Base-by-base conservation (phyloP, 1,284 basidiomycete species). In the Boletus smithii region DNA sequence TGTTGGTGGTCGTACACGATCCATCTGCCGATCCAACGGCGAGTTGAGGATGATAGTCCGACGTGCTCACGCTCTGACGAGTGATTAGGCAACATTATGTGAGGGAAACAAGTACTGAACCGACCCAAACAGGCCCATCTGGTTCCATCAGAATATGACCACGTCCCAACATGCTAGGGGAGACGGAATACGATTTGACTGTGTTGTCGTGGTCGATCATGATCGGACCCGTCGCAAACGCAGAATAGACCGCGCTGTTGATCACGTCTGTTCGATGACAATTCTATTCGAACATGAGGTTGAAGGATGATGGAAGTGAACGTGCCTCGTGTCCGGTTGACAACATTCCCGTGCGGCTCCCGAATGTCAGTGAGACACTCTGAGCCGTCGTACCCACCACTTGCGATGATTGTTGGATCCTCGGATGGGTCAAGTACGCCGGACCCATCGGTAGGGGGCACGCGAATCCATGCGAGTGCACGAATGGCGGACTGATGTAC, bases 11-110 rank as follows among this genome's bases (percentile, higher is more conserved):
- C 27, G 72, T 72, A 60, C 76, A 88, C 1, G 81, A 75, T 1
- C 95, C 95, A 66, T 97, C 93, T 1, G 89, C 81, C 3, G 84
- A 83, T 5, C 84, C 88, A 6, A 87, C 77, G 0, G 87, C 88
- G 9, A 95, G 66, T 61, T 92, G 88, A 6, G 91, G 83, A 60
- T 97, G 94, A 60, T 86, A 89, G 44, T 94, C 88, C 0, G 91
- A 95, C 1, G 82, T 74, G 42, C 75, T 71, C 13, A 95, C 65
- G 49, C 76, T 80, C 91, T 95, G 27, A 24, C 14, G 40, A 44
- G 31, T n/a, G 6, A 10, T 51, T 18, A 41, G 24, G 13, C 20
- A 31, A 32, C 17, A 10, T 27, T n/a, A 27, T 6, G 23, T 34
- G n/a, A 32, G 13, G 16, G 16, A 27, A 23, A 24, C 13, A 16